Base-by-base conservation (phyloP, 2,329 filamentous ascomycete genomes). In the Cytospora piceicola region DNA sequence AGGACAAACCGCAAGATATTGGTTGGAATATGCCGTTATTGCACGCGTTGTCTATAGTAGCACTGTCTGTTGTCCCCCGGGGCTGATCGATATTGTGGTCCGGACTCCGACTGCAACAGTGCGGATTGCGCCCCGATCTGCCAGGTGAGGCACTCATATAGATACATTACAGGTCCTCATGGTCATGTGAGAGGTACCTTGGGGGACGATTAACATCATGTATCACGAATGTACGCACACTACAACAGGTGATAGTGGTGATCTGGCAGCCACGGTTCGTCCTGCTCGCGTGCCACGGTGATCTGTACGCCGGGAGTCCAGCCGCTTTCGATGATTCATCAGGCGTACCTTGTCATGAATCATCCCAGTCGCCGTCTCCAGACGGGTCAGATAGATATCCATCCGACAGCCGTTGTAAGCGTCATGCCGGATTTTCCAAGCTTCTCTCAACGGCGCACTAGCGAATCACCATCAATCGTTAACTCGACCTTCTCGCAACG, bases 261-360 rank as follows among this genome's bases (percentile, higher is more conserved):
- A n/a, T 42, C n/a, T 42, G 39, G 39, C 39, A 20, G 46, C 22
- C 46, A 49, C 20, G 7, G 46, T 49, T 49, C 46, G 46, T 22
- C n/a, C 22, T 17, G 39, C 46, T 24, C 42, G 42, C n/a, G 46
- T 49, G 46, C 22, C 46, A 49, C 46, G 24, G 9, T 24, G 24
- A 49, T 24, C 46, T 49, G 46, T 49, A 24, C 22, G 11, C 46
- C 42, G n/a, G 42, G 42, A 49, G 17, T n/a, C n/a, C n/a, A 14
- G n/a, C 46, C 46, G 46, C 46, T 49, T n/a, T 49, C 46, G 11
- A 49, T 49, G 46, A 49, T 49, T 49, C 46, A 49, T 49, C 46
- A 49, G 46, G 20, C n/a, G n/a, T 12, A 24, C n/a, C 20, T 49
- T 49, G 46, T 24, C 46, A 49, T 49, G 46, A 49, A 4, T 49